Conservation (phyloP, 2,329 filamentous ascomycete genomes). For the Penicillium occitanis region DNA sequence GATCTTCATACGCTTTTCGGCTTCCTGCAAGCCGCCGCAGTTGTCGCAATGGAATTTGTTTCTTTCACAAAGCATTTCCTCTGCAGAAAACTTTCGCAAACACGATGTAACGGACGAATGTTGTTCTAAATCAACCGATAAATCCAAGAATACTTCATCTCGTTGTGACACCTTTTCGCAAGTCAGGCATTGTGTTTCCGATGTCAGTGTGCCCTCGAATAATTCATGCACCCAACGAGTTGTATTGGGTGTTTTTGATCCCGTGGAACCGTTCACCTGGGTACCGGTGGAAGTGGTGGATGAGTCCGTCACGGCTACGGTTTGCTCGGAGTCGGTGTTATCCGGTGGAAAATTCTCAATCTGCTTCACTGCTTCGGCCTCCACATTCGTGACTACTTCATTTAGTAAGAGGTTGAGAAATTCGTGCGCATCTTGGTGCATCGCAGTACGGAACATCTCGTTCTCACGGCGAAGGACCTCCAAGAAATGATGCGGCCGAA, state of each 20-base stretch:
- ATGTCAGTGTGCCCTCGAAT: conserved; percentile 91
- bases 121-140: conserved; percentile 93
- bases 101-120: conserved; percentile 96
- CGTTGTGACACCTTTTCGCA: conserved; percentile 94
- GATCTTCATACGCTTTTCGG: conserved; percentile 99
- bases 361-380: conserved; percentile 65
- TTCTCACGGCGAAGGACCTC: conserved; percentile 93
- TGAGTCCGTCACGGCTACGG: conserved; percentile 45
- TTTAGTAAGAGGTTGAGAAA: conserved; percentile 95
- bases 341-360: conserved; percentile 51
- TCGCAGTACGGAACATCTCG: conserved; percentile 93
- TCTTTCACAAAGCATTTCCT: conserved; percentile 96
- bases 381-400: conserved; percentile 90
- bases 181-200: conserved; percentile 92
- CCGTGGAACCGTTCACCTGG: conserved; percentile 30
- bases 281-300: conserved; percentile 29
- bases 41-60: conserved; percentile 99
- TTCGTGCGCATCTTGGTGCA: conserved; percentile 98
- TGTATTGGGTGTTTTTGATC: conserved; percentile 60
- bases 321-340: conserved; percentile 45
- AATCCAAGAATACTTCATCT: conserved; percentile 91
- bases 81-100: conserved; percentile 90
- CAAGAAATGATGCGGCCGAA: conserved; percentile 88
- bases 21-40: conserved; percentile 93
- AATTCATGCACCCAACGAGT: conserved; percentile 95